These are phyloP conservation scores for Psilocybe azurescens DNA, from an alignment of 768 basidiomycete genomes.

Conservation along the genomic window DNA sequence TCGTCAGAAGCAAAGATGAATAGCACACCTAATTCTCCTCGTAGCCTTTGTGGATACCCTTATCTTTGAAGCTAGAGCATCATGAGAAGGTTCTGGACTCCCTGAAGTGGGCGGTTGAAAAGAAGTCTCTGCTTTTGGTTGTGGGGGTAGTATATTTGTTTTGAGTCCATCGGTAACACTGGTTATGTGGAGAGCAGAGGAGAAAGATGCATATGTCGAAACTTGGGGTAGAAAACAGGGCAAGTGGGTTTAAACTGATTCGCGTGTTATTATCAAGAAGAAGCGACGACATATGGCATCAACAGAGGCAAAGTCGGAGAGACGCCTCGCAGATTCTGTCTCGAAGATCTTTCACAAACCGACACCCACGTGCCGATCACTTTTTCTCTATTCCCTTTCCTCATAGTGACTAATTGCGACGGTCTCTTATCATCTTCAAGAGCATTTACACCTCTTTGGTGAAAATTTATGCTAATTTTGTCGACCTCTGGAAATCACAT, in stretches of 20 bases:
- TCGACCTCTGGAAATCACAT: too few species aligned
- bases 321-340: constrained; percentile 16
- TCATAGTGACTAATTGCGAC: too few species aligned
- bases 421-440: too few species aligned
- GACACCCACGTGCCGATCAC: constrained; percentile 26
- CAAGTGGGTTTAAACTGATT: constrained; percentile 12
- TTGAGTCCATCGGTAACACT: constrained; percentile 10
- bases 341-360: constrained; percentile 12
- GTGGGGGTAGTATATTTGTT: background rate
- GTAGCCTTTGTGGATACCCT: constrained; percentile 39
- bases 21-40: constrained; percentile 41
- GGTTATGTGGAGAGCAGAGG: background rate
- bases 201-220: constrained; percentile 1
- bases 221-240: background rate
- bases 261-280: constrained; percentile 22
- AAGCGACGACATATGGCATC: constrained; percentile 19
- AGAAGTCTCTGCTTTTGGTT: constrained; percentile 3
- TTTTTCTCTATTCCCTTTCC: background rate
- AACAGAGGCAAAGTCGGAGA: constrained; percentile 7
- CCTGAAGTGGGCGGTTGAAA: constrained; percentile 2
- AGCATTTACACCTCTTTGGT: background rate
- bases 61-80: constrained; percentile 16
- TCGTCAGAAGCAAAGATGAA: constrained; percentile 7
- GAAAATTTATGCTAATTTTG: background rate
- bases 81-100: constrained; percentile 7